A percentile compares a stretch with the other conserved stretches of the same genome.
Conservation (phyloP, 768 basidiomycete genomes). For the Erythrobasidium yunnanense region DNA sequence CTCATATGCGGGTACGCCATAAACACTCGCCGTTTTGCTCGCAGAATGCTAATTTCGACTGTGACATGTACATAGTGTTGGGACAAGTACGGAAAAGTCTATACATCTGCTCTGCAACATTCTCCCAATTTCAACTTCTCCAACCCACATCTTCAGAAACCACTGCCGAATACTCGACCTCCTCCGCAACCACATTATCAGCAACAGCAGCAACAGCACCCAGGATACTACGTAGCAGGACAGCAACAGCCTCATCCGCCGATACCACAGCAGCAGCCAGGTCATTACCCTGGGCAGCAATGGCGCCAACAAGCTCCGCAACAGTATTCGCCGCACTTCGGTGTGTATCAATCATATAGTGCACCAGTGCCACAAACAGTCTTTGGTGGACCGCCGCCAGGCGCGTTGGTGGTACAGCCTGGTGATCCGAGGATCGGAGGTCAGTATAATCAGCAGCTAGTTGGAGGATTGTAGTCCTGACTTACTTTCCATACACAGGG, state of each 20-base stretch:
- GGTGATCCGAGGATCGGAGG: slow-evolving; percentile 21
- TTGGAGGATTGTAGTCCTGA: no score
- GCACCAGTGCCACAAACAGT: not conserved
- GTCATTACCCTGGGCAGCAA: not conserved
- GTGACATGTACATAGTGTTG: slow-evolving; percentile 11
- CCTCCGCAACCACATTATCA: not conserved
- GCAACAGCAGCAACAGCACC: not conserved
- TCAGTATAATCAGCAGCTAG: no score
- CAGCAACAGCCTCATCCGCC: not conserved
- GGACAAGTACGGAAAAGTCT: slow-evolving; percentile 11
- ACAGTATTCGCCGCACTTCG: not conserved
- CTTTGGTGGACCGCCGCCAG: slow-evolving; percentile 2
- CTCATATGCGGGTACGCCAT: slow-evolving; percentile 1
- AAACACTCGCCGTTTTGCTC: not conserved
- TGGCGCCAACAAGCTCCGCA: not conserved
- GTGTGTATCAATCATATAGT: not conserved
- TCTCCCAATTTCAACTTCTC: slow-evolving; percentile 20
- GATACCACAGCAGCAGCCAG: not conserved
- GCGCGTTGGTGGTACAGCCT: slow-evolving; percentile 16
- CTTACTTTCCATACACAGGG: no score
- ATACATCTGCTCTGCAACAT: slow-evolving; percentile 5
- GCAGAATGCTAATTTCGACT: not conserved
- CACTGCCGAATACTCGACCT: slow-evolving; percentile 6
- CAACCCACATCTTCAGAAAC: slow-evolving; percentile 21
- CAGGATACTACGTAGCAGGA: slow-evolving; percentile 17